These are phyloP conservation scores for Mucor racemosus DNA, from an alignment of 371 early-diverging fungal genomes.

Conservation along the genomic window DNA sequence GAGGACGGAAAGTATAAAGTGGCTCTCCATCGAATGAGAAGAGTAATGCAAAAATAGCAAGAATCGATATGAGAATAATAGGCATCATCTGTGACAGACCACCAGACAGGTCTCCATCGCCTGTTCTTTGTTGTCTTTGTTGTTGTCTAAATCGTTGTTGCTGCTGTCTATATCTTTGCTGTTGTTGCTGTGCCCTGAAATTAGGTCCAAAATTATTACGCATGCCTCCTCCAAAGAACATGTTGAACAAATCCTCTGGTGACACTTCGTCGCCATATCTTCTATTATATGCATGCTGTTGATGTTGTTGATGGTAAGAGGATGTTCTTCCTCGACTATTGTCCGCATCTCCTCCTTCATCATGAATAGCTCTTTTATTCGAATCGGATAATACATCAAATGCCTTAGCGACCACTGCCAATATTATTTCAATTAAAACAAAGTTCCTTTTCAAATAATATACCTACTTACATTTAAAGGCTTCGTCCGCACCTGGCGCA, in stretches of 20 bases:
- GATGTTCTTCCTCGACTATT: conserved; percentile 38
- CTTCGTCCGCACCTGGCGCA: conserved; percentile 96
- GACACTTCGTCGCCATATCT: conserved; percentile 71
- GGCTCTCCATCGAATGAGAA: conserved; percentile 35
- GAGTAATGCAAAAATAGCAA: conserved; percentile 18
- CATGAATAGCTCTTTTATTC: conserved; percentile 86
- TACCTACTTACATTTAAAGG: conserved; percentile 78
- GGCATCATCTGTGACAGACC: conserved; percentile 21
- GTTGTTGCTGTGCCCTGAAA: conserved; percentile 13
- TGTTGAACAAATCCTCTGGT: conserved; percentile 92
- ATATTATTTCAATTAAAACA: background rate
- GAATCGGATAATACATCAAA: conserved; percentile 87
- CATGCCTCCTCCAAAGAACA: conserved; percentile 82
- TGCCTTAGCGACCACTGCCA: conserved; percentile 82
- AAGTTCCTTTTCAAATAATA: background rate
- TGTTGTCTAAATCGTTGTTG: conserved; percentile 21
- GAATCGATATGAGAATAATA: conserved; percentile 15
- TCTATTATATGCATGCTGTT: conserved; percentile 36
- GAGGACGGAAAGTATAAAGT: conserved; percentile 40
- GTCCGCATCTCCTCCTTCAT: conserved; percentile 81
- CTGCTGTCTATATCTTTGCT: conserved; percentile 19
- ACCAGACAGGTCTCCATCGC: background rate
- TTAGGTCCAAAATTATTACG: conserved; percentile 16
- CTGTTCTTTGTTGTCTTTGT: conserved; percentile 1
- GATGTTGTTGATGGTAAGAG: conserved; percentile 21